phyloP scores from a whole-genome alignment of 257 asterid species.

The Avicennia marina region DNA sequence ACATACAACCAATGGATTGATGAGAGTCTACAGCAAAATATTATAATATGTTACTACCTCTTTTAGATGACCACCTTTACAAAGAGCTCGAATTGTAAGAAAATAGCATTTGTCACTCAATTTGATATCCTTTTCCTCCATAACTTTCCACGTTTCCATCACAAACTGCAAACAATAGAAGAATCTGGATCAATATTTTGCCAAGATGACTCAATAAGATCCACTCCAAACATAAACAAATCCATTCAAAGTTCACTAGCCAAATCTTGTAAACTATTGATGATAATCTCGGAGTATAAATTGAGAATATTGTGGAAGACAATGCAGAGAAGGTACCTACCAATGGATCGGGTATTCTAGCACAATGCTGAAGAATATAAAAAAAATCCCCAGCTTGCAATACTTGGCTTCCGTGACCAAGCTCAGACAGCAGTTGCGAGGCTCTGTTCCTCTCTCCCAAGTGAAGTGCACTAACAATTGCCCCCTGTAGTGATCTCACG shows the following conservation, averaged over 20 bases:
- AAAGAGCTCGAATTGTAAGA: constrained; percentile 57
- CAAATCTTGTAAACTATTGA: neutral
- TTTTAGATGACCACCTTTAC: constrained; percentile 72
- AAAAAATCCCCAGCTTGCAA: constrained; percentile 46
- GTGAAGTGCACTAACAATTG: constrained; percentile 58
- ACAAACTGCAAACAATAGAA: constrained; percentile 56
- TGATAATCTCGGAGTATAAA: neutral
- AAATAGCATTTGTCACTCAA: constrained; percentile 45
- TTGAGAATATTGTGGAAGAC: neutral
- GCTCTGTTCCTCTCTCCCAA: constrained; percentile 67
- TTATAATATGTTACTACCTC: constrained; percentile 42
- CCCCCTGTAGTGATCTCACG: constrained; percentile 32
- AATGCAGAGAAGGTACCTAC: constrained; percentile 34
- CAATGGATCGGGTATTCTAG: constrained; percentile 72
- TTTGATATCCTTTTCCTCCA: constrained; percentile 58
- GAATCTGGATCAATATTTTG: constrained; percentile 13
- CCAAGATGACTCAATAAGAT: neutral
- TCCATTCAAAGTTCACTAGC: constrained; percentile 6
- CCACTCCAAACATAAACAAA: neutral
- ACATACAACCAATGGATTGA: constrained; percentile 10
- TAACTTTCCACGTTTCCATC: constrained; percentile 65
- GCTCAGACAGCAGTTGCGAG: constrained; percentile 52
- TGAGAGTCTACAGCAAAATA: neutral
- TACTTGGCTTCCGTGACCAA: constrained; percentile 31
- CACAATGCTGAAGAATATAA: constrained; percentile 61